Evolutionary conservation across 2,329 filamentous ascomycete species (phyloP).

Genomic region (Gaeumannomyces tritici): DNA sequence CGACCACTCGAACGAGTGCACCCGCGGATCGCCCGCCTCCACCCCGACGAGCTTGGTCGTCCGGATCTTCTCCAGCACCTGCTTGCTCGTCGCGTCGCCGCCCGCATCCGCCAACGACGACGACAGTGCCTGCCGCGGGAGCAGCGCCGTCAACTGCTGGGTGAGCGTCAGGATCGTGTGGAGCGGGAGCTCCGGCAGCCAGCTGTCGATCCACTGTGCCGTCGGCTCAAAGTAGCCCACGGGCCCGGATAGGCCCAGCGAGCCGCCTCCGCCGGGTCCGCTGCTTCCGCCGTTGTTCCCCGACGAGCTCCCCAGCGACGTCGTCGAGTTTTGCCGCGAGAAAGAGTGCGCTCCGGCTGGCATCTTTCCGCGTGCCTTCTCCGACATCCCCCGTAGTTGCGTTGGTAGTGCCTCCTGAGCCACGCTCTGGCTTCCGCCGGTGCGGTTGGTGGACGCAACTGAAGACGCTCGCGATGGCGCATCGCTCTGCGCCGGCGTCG

Average conservation of each 20-base stretch:
- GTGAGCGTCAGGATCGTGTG: conserved; percentile 78
- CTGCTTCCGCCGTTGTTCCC: conserved; percentile 2
- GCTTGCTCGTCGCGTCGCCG: neutral
- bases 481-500: conserved; percentile 52
- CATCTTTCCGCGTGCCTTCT: conserved; percentile 94
- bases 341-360: conserved; percentile 75
- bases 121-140: conserved; percentile 40
- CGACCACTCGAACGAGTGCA: conserved; percentile 93
- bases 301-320: conserved; percentile 63
- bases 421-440: neutral
- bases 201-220: conserved; percentile 79
- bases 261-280: neutral
- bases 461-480: conserved; percentile 58
- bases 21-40: conserved; percentile 58
- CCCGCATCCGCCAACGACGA: conserved; percentile 27
- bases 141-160: conserved; percentile 48
- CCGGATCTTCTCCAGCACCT: conserved; percentile 40
- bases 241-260: neutral
- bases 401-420: conserved; percentile 71
- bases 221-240: conserved; percentile 61
- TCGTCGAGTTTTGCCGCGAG: conserved; percentile 82
- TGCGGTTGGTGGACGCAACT: conserved; percentile 35
- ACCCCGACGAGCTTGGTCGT: conserved; percentile 58
- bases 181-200: conserved; percentile 84
- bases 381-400: conserved; percentile 86